phyloP scores from a whole-genome alignment of 805 yeast species.

The Yueomyces sinensis region DNA sequence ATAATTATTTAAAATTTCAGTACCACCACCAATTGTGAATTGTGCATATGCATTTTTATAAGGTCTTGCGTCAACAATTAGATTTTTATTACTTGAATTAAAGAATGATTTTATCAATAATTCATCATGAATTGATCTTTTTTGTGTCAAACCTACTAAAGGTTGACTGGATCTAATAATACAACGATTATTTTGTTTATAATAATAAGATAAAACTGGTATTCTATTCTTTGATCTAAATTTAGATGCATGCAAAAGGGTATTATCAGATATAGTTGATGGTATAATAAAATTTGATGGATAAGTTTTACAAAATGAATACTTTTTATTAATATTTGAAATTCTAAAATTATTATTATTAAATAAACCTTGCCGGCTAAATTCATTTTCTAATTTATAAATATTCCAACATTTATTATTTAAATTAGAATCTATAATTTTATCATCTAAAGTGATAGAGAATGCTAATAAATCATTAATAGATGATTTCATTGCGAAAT shows the following conservation, averaged over 20 bases:
- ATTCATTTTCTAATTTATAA: slow-evolving; percentile 52
- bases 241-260: slow-evolving; percentile 69
- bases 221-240: slow-evolving; percentile 77
- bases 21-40: slow-evolving; percentile 95
- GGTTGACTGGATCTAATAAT: slow-evolving; percentile 91
- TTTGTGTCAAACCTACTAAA: slow-evolving; percentile 76
- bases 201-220: slow-evolving; percentile 71
- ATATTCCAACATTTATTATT: too few species aligned
- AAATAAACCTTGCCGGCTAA: slow-evolving; percentile 51
- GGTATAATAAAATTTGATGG: slow-evolving; percentile 66
- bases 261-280: slow-evolving; percentile 61
- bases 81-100: slow-evolving; percentile 28
- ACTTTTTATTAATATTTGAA: slow-evolving; percentile 48
- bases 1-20: slow-evolving; percentile 85
- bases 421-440: too few species aligned
- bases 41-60: slow-evolving; percentile 93
- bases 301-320: slow-evolving; percentile 61
- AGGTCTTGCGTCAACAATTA: slow-evolving; percentile 88
- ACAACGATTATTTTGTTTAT: slow-evolving; percentile 54
- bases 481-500: too few species aligned
- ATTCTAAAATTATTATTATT: slow-evolving; percentile 49
- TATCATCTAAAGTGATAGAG: too few species aligned
- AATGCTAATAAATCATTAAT: too few species aligned
- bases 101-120: slow-evolving; percentile 64
- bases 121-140: slow-evolving; percentile 86